Evolutionary conservation across 2,329 filamentous ascomycete species (phyloP), one percentile per base, ranked within the genome.

Genomic region (Penicillium sp.): DNA sequence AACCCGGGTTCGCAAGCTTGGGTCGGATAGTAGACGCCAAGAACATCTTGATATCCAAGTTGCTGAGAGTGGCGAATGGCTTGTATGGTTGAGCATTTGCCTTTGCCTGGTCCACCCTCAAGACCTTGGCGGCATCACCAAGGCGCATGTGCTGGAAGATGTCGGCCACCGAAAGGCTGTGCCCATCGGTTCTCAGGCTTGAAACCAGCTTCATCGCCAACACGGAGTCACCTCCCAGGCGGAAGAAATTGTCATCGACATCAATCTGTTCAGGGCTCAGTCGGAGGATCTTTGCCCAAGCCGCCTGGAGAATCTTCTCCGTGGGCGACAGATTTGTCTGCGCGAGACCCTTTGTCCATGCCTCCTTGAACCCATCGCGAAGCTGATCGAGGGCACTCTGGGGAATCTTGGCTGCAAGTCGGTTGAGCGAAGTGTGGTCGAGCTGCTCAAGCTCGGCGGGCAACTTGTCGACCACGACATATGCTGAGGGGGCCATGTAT

Each of bases 171-270:
- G 74, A 77, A 47, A 83, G 56, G 0, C 60, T 56, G 39, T 81
- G 68, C 0, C 76, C 77, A 38, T 77, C 69, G 0, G 67, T 64
- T 43, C 79, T 74, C 7, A 77, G 71, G 40, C 65, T 69, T 10
- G 81, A 77, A 0, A 82, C 79, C 1, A 84, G 64, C 43, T 76
- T 79, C 82, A 87, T 87, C 2, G 83, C 83, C 1, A 78, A 71
- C 24, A 86, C 82, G 0, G 83, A 86, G 68, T 86, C 83, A 18
- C 84, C 84, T 1, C 84, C 83, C 0, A 85, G 76, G 3, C 78
- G 77, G 75, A 86, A 86, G 70, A 86, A 86, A 69, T 81, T 83
- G 61, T 85, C 80, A 10, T 84, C 78, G 1, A 80, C 69, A 1
- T 79, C 75, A 16, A 86, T 82, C 1, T 78, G 71, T 2, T 79